Evolutionary conservation across 768 basidiomycete genomes (phyloP).

Genomic region (Megacollybia marginata): DNA sequence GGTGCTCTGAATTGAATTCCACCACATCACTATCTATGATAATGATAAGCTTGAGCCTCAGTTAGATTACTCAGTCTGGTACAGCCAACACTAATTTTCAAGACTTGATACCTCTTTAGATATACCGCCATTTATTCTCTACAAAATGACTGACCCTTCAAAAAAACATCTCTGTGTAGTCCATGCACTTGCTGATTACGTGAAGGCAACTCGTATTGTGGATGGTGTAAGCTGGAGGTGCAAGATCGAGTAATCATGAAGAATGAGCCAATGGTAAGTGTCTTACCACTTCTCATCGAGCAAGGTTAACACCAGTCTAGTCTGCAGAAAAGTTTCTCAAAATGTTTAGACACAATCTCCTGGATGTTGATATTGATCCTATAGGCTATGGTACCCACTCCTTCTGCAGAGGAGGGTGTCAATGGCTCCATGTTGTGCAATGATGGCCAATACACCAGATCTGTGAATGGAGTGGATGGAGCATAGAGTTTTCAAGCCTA

Average conservation of each 20-base stretch:
- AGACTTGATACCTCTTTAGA: constrained; percentile 13
- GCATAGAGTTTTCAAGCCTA: constrained; percentile 26
- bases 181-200: constrained; percentile 23
- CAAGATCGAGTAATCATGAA: constrained; percentile 18
- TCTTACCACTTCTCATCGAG: neutral
- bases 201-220: constrained; percentile 11
- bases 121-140: constrained; percentile 22
- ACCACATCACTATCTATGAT: too few relatives aligned
- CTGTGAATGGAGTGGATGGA: constrained; percentile 44
- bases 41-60: constrained; percentile 10
- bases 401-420: constrained; percentile 32
- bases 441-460: constrained; percentile 29
- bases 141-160: constrained; percentile 9
- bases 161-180: constrained; percentile 27
- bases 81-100: too few relatives aligned
- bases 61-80: constrained; percentile 21
- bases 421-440: constrained; percentile 23
- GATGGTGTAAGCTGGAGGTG: constrained; percentile 19
- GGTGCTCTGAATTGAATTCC: constrained; percentile 23
- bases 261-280: constrained; percentile 17
- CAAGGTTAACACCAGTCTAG: constrained; percentile 12
- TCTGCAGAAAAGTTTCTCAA: constrained; percentile 29
- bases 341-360: constrained; percentile 30
- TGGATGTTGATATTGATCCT: constrained; percentile 30
- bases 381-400: constrained; percentile 32